Evolutionary conservation across 2,329 filamentous ascomycete genomes (phyloP), one percentile per base, ranked within the genome.

Genomic region (Chaetomiaceae sp.): DNA sequence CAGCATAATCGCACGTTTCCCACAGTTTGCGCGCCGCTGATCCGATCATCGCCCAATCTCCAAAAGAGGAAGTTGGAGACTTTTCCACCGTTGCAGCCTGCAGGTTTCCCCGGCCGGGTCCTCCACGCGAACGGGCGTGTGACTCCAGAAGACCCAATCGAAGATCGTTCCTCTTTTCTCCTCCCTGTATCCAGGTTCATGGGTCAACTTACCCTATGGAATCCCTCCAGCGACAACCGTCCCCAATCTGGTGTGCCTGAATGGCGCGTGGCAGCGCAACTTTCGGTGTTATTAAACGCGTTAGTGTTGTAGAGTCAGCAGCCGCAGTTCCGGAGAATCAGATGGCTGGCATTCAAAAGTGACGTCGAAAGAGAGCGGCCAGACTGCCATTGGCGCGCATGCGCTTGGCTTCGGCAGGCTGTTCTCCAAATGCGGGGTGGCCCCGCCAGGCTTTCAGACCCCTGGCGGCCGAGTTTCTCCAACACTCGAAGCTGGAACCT

Each of bases 21-120:
- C 6, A 6, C 9, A 30, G 6, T 12, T 30, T 12, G 5, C 29
- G 14, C 27, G 29, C 6, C 15, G 44, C 36, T 36, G 49, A 48
- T 49, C 38, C 3, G 20, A 14, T 27, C 29, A 17, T 34, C 22
- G 34, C 27, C 9, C 15, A 12, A 9, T 14, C 15, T 19, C 42
- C 29, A 12, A 39, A 49, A 43, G 18, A 49, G 47, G 47, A 42
- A 49, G 38, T 42, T 49, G 38, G 24, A 29, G 35, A 36, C 8
- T 11, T 6, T 24, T 24, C 35, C 32, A 22, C 32, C 18, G 29
- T 36, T 22, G 32, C 19, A 29, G 19, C 20, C 18, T 17, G 40
- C 40, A 19, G 40, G 8, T 14, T 19, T 42, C 22, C 14, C 38
- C 18, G 20, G 9, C 33, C 34, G n/a, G n/a, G n/a, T 15, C 24